These are phyloP conservation scores for Neurospora sp. DNA, from an alignment of 495 filamentous ascomycete genomes.

Conservation along the genomic window DNA sequence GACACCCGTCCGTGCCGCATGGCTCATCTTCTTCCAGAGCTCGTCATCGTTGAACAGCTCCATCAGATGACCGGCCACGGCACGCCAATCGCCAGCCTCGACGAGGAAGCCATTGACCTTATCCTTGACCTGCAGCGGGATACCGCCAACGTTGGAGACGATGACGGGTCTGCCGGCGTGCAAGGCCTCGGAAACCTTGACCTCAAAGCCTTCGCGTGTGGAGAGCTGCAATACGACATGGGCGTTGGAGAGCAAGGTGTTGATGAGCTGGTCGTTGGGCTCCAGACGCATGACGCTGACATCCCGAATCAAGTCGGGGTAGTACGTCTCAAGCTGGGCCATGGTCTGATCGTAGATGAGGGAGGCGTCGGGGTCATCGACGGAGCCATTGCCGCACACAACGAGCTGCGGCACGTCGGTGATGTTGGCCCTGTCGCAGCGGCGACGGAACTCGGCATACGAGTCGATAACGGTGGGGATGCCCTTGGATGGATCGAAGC, in stretches of 20 bases:
- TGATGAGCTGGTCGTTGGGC: conserved; percentile 72
- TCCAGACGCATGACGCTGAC: conserved; percentile 70
- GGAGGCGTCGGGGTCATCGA: conserved; percentile 76
- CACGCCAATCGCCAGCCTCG: conserved; percentile 57
- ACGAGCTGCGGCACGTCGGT: conserved; percentile 59
- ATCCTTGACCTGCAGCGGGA: conserved; percentile 70
- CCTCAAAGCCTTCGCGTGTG: conserved; percentile 78
- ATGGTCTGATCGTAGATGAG: conserved; percentile 64
- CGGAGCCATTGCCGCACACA: conserved; percentile 67
- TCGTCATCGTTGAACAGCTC: conserved; percentile 58
- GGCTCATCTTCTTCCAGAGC: conserved; percentile 55
- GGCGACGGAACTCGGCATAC: conserved; percentile 62
- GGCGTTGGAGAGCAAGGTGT: conserved; percentile 65
- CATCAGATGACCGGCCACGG: conserved; percentile 61
- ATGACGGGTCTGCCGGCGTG: conserved; percentile 81
- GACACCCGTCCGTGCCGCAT: conserved; percentile 55
- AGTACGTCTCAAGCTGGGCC: conserved; percentile 48
- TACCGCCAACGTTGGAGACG: conserved; percentile 67
- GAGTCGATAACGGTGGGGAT: conserved; percentile 71
- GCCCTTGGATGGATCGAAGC: conserved; percentile 83
- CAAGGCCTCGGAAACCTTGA: conserved; percentile 81
- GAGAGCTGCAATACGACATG: conserved; percentile 71
- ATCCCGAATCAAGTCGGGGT: conserved; percentile 39
- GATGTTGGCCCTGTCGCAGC: conserved; percentile 36
- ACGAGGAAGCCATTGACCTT: conserved; percentile 70